Conservation (phyloP, 306 rosid genomes). For the Prinsepia uniflora region DNA sequence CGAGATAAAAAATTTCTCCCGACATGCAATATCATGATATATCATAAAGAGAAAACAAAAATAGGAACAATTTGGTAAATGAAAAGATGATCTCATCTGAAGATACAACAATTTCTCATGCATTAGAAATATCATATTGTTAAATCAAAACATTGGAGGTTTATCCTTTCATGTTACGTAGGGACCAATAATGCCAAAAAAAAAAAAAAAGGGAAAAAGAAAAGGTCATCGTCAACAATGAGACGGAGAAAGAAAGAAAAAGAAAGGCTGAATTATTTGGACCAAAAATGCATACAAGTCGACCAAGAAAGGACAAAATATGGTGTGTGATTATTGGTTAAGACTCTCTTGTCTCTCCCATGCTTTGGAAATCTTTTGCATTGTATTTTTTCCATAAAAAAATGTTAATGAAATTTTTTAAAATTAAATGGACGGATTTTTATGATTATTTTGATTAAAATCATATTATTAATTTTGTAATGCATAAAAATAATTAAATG, state of each 20-base stretch:
- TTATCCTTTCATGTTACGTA: not conserved
- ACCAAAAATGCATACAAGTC: conserved; percentile 15
- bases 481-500: too few species aligned
- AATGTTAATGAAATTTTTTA: too few species aligned
- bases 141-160: not conserved
- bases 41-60: too few species aligned
- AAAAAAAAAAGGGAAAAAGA: not conserved
- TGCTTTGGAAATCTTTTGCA: not conserved
- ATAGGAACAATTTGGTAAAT: too few species aligned
- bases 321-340: not conserved
- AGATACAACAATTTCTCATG: not conserved
- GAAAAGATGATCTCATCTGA: too few species aligned
- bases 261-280: conserved; percentile 18
- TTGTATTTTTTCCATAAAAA: not conserved
- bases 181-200: not conserved
- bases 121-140: not conserved
- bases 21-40: too few species aligned
- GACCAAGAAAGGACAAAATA: not conserved
- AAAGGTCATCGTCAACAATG: not conserved
- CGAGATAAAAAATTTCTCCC: not conserved
- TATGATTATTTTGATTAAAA: too few species aligned
- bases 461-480: too few species aligned
- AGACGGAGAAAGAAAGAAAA: not conserved
- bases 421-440: too few species aligned
- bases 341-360: not conserved